These are phyloP conservation scores for Trichophyton verrucosum DNA, from an alignment of 2,329 filamentous ascomycete species.

Conservation along the genomic window DNA sequence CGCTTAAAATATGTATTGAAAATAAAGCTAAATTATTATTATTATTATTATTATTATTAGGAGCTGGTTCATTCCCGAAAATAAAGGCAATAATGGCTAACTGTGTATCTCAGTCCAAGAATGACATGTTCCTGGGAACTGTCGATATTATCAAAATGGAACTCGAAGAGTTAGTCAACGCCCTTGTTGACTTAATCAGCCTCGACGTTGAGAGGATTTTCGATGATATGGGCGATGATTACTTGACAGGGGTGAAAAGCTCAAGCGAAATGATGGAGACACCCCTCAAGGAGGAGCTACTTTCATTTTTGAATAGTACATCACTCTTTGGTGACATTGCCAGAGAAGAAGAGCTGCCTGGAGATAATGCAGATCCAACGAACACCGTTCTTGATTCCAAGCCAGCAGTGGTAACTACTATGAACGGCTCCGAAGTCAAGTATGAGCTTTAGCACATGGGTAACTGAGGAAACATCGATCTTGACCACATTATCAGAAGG, in stretches of 20 bases:
- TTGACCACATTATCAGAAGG: background rate
- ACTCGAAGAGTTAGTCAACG: background rate
- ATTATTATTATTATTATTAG: background rate
- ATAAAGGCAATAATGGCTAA: conserved; percentile 1
- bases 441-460: background rate
- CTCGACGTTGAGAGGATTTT: background rate
- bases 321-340: background rate
- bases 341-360: background rate
- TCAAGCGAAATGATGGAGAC: background rate
- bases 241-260: background rate
- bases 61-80: background rate
- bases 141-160: background rate
- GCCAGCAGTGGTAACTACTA: background rate
- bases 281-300: background rate
- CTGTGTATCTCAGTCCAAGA: background rate
- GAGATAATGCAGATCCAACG: background rate
- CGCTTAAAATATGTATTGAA: background rate
- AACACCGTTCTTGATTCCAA: background rate
- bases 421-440: background rate
- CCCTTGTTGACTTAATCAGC: conserved; percentile 29
- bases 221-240: background rate
- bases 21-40: background rate
- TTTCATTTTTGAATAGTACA: background rate
- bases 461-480: no score
- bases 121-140: background rate